Evolutionary conservation across 2,329 filamentous ascomycete genomes (phyloP).

Genomic region (Colletotrichum siamense): DNA sequence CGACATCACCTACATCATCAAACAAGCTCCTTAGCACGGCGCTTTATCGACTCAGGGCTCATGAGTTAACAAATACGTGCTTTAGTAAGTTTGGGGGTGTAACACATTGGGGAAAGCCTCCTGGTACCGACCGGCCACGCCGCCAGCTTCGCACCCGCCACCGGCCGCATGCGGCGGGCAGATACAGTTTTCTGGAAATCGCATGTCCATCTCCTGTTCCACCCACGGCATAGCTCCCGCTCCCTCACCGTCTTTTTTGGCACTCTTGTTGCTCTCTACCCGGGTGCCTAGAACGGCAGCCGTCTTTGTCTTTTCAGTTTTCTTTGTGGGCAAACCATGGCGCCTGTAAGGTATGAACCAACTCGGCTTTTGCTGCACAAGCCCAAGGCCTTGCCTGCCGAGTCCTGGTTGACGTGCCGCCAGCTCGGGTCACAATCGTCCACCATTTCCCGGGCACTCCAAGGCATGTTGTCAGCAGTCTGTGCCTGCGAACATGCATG

Average conservation of each 20-base stretch:
- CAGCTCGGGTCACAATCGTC: not conserved
- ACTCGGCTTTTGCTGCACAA: not conserved
- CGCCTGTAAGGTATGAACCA: not conserved
- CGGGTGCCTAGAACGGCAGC: not conserved
- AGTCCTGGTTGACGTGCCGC: not conserved
- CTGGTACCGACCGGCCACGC: not conserved
- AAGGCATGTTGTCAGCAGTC: not conserved
- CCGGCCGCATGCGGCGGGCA: constrained; percentile 5
- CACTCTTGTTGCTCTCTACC: constrained; percentile 3
- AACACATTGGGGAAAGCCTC: not conserved
- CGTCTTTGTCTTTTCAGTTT: not conserved
- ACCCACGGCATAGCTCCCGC: constrained; percentile 3
- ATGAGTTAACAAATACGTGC: not conserved
- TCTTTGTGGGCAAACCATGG: not conserved
- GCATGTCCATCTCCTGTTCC: constrained; percentile 7
- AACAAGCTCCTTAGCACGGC: not conserved
- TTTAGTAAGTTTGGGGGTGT: not conserved
- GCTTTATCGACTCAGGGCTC: not conserved
- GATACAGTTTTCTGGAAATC: not conserved
- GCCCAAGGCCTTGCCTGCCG: not conserved
- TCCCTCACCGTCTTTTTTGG: constrained; percentile 17
- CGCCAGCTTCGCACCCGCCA: not conserved
- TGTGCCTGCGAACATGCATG: not conserved
- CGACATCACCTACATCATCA: not conserved
- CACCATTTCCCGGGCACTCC: not conserved